Evolutionary conservation across 176 grass and related monocot genomes (phyloP), one percentile per base, ranked within the genome.

Genomic region (Avena insularis): DNA sequence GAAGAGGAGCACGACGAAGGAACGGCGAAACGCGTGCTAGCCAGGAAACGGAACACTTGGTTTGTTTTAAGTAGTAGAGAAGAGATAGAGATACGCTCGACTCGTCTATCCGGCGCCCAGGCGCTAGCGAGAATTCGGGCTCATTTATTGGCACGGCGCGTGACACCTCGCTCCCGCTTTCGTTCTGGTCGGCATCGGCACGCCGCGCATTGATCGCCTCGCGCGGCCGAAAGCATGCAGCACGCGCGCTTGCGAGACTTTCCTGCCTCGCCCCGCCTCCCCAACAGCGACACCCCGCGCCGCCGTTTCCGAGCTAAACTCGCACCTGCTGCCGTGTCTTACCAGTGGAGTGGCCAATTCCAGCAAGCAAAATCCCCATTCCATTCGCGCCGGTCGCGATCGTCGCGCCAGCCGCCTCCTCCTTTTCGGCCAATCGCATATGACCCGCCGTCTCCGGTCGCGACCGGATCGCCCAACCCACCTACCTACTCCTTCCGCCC

Each of bases 281-380:
- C n/a, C 21, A 33, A 77, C 73, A 77, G 73, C 49, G 73, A 77
- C 40, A 2, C 8, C 70, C 40, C 72, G 72, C 72, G 72, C 73
- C 45, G 71, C 71, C 71, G n/a, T 50, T 51, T 51, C 43, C 71
- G 71, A 49, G 71, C 71, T 16, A 69, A 0, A 6, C 6, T 31
- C 3, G 5, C 29, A 38, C 14, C 15, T 40, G 64, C 15, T 38
- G 64, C 9, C 66, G 33, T 69, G 66, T 19, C 66, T 69, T 15
- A 8, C 67, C 67, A 43, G 35, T 43, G 68, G 3, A 43, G 35
- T 43, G 68, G 3, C 36, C 46, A 75, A 75, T 51, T 75, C 73
- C 73, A 54, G 48, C 72, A 51, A 25, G 12, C 46, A 13, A 50
- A 15, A 35, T 14, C 14, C 13, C 74, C 25, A 16, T 77, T 55